Conservation (phyloP, 306 rosid genomes). For the Begonia loranthoides region DNA sequence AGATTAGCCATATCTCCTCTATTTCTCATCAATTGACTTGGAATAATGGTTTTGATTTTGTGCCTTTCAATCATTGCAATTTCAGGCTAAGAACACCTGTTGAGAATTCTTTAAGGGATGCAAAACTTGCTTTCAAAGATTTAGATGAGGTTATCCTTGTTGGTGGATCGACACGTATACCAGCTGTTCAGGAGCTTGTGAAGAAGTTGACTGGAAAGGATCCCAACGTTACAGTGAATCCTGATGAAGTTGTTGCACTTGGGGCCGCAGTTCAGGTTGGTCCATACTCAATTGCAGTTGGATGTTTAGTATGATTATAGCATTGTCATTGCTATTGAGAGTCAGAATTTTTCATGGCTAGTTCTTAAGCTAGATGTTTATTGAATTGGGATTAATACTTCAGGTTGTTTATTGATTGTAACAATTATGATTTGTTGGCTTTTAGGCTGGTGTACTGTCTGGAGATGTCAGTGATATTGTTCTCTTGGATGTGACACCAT, state of each 20-base stretch:
- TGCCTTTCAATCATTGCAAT: neutral
- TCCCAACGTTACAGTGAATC: conserved; percentile 86
- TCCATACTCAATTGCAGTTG: neutral
- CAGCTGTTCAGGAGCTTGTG: conserved; percentile 85
- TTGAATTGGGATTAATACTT: no score
- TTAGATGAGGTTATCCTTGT: conserved; percentile 88
- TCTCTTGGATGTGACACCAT: conserved; percentile 69
- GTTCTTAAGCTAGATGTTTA: neutral
- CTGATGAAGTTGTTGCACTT: conserved; percentile 92
- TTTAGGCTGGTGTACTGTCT: conserved; percentile 81
- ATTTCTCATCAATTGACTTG: neutral
- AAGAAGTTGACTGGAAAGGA: conserved; percentile 80
- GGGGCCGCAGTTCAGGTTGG: conserved; percentile 96
- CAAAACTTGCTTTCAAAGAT: conserved; percentile 73
- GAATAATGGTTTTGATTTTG: no score
- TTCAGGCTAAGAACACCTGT: conserved; percentile 76
- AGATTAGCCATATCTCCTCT: neutral
- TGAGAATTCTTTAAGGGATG: conserved; percentile 90
- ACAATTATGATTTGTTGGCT: neutral
- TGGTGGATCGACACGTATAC: conserved; percentile 92
- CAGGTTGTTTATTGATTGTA: no score
- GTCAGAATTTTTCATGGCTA: neutral
- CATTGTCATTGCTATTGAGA: neutral
- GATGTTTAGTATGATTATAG: neutral
- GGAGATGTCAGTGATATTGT: conserved; percentile 93